Evolutionary conservation across 495 filamentous ascomycete species (phyloP), one percentile per base, ranked within the genome.

Genomic region (Cercophora newfieldiana): DNA sequence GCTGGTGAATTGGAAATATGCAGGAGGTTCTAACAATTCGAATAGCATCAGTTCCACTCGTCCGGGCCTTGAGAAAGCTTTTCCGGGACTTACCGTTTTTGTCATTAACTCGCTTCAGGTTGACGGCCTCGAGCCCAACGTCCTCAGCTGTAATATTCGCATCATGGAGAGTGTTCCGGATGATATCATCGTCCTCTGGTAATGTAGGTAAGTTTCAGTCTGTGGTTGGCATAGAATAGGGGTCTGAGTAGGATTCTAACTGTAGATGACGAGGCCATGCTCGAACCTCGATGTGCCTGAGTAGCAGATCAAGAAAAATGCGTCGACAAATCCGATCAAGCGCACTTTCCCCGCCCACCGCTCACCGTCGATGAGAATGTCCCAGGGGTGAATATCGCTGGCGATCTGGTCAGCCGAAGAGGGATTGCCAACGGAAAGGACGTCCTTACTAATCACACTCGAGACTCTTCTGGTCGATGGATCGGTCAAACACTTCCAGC

Each of bases 371-470:
- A 81, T 73, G 44, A 75, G 63, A 22, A 79, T 72, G 26, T 81
- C 77, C 78, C 78, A 81, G 7, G 78, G 77, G 56, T 79, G 76
- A 59, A 81, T 73, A 60, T 78, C 75, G 59, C 77, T 80, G 64
- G 37, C 18, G 31, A 7, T 28, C 2, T 7, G 6, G 44, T 63
- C 1, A 63, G 60, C 28, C 7, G n/a, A 31, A 22, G 57, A 14
- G n/a, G 10, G 50, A 5, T 18, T 7, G 1, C 7, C 16, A 3
- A 21, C 16, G 25, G 47, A 1, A 49, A 37, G 28, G 29, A 19
- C 30, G 25, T 31, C 71, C 74, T n/a, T 61, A 79, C 78, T 73
- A 78, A 57, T 79, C 72, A 37, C 78, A 79, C 64, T 78, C 73
- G 28, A 78, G 26, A 31, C 69, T 72, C 65, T 78, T 78, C 19